Percentiles rank a stretch among this genome's conserved stretches.
These are phyloP conservation scores for Carallia brachiata DNA, from an alignment of 345 rosid species.

Conservation along the genomic window DNA sequence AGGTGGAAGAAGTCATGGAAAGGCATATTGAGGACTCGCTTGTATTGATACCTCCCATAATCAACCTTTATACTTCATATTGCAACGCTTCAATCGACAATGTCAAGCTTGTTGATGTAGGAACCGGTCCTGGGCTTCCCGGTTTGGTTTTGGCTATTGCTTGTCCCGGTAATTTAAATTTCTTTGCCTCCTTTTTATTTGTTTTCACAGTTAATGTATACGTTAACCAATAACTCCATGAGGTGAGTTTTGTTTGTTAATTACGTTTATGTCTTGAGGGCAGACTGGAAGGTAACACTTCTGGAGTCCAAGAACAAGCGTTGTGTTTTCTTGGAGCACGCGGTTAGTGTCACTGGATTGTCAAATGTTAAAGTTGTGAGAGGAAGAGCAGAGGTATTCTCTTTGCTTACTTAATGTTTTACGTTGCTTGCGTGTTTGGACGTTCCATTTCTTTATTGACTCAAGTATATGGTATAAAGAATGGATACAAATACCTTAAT, in stretches of 20 bases:
- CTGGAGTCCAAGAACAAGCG: slow-evolving; percentile 86
- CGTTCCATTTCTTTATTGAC: too few species aligned
- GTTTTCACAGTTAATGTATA: neutral
- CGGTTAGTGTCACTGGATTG: slow-evolving; percentile 43
- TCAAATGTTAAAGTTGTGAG: slow-evolving; percentile 66
- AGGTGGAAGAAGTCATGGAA: neutral
- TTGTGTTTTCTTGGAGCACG: slow-evolving; percentile 83
- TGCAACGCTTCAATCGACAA: slow-evolving; percentile 36
- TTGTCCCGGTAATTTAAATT: slow-evolving; percentile 52
- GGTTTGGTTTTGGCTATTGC: slow-evolving; percentile 86
- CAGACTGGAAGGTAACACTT: slow-evolving; percentile 87
- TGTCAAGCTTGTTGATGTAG: slow-evolving; percentile 71
- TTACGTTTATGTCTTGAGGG: neutral
- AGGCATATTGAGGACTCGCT: slow-evolving; percentile 58
- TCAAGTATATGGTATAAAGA: too few species aligned
- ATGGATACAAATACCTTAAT: too few species aligned
- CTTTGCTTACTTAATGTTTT: too few species aligned
- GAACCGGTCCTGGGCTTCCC: slow-evolving; percentile 89
- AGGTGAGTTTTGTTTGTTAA: neutral
- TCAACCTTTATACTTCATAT: slow-evolving; percentile 35
- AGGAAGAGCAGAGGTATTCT: slow-evolving; percentile 89
- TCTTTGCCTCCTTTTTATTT: neutral
- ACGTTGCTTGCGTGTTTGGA: too few species aligned
- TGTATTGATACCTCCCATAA: slow-evolving; percentile 63
- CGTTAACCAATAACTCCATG: too few species aligned